A percentile compares a stretch with the other conserved stretches of the same genome.
Conservation (phyloP, 1,139 yeast genomes). For the Saccharomyces hybrid region DNA sequence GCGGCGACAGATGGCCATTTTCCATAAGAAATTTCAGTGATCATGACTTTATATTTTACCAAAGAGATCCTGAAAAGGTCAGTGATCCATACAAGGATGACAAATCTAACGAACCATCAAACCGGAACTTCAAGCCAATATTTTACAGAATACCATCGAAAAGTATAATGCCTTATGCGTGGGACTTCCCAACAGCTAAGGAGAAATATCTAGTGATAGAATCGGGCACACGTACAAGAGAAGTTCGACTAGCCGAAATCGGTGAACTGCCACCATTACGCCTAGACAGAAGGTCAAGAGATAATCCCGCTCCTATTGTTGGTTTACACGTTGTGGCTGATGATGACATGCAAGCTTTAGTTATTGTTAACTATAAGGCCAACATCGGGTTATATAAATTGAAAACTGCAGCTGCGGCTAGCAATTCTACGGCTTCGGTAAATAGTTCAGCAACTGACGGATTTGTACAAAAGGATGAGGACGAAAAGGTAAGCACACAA, state of each 20-base stretch:
- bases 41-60: constrained; percentile 75
- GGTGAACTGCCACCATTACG: constrained; percentile 87
- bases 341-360: constrained; percentile 87
- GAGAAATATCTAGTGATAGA: constrained; percentile 73
- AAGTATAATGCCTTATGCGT: constrained; percentile 97
- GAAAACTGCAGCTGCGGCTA: constrained; percentile 14
- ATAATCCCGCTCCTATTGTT: constrained; percentile 42
- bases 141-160: constrained; percentile 76
- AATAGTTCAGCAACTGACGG: constrained; percentile 37
- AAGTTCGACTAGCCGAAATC: constrained; percentile 81
- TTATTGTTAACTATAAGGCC: constrained; percentile 77
- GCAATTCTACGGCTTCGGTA: constrained; percentile 27
- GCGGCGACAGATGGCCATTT: constrained; percentile 83
- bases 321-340: constrained; percentile 93
- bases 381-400: constrained; percentile 63
- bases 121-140: constrained; percentile 51
- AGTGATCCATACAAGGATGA: constrained; percentile 40
- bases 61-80: constrained; percentile 65
- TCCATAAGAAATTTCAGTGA: constrained; percentile 86
- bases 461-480: constrained; percentile 60
- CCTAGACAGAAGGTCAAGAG: constrained; percentile 45
- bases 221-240: constrained; percentile 66
- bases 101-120: constrained; percentile 49
- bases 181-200: constrained; percentile 92
- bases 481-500: constrained; percentile 58